Percentiles rank a stretch among this genome's conserved stretches.
Conservation (phyloP, 2,329 filamentous ascomycete genomes). For the Stagonosporopsis rhizophila region DNA sequence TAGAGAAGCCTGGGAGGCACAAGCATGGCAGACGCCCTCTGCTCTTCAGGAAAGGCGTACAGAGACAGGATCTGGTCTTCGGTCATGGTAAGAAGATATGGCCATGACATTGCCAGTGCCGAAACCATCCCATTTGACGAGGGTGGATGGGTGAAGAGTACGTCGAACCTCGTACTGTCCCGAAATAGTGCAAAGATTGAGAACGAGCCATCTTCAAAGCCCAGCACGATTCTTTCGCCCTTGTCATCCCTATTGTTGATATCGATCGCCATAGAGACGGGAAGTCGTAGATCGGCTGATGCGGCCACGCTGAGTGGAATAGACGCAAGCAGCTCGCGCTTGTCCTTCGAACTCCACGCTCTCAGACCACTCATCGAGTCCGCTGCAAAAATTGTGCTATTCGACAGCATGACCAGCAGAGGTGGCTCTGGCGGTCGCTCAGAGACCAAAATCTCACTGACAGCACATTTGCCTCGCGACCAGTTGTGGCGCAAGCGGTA, state of each 20-base stretch:
- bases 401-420: constrained; percentile 76
- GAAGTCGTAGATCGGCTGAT: constrained; percentile 43
- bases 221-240: constrained; percentile 44
- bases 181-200: constrained; percentile 70
- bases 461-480: constrained; percentile 79
- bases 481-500: constrained; percentile 93
- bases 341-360: constrained; percentile 74
- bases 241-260: constrained; percentile 36
- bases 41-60: constrained; percentile 65
- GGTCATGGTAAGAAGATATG: constrained; percentile 82
- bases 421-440: constrained; percentile 61
- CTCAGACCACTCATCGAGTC: constrained; percentile 74
- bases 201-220: constrained; percentile 58
- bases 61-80: constrained; percentile 75
- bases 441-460: constrained; percentile 76
- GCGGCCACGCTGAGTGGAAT: constrained; percentile 32
- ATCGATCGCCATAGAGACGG: constrained; percentile 72
- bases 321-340: constrained; percentile 65
- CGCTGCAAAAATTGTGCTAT: constrained; percentile 79
- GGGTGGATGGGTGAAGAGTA: constrained; percentile 65
- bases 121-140: constrained; percentile 71
- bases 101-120: constrained; percentile 73
- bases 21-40: constrained; percentile 13
- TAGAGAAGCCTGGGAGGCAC: constrained; percentile 69
- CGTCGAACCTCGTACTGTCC: constrained; percentile 53